Percentiles rank a stretch among this genome's conserved stretches.
Conservation (phyloP, 768 basidiomycete species). For the Leccinum imitatum region DNA sequence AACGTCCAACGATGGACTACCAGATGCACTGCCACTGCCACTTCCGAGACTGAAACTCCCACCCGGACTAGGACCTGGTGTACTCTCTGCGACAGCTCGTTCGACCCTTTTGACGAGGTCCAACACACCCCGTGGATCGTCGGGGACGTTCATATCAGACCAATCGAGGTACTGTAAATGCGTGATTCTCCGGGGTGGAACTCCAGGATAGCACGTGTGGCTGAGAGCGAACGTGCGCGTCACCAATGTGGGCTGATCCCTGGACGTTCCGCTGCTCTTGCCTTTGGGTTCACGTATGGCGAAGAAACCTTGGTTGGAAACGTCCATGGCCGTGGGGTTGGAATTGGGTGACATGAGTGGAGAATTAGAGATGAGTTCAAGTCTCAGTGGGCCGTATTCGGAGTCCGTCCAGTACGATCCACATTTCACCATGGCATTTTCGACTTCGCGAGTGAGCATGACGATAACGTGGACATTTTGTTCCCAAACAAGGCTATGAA, state of each 20-base stretch:
- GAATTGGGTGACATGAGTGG: constrained; percentile 33
- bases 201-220: constrained; percentile 57
- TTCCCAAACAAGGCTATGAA: constrained; percentile 79
- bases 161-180: constrained; percentile 94
- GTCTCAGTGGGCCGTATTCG: constrained; percentile 67
- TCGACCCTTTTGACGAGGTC: constrained; percentile 73
- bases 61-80: constrained; percentile 31
- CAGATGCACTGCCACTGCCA: constrained; percentile 16
- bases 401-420: constrained; percentile 82
- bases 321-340: constrained; percentile 35
- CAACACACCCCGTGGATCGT: constrained; percentile 73
- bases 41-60: constrained; percentile 24
- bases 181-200: constrained; percentile 63
- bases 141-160: constrained; percentile 96
- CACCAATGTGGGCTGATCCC: constrained; percentile 36
- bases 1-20: constrained; percentile 19
- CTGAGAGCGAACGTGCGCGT: constrained; percentile 68
- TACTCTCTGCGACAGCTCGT: constrained; percentile 27
- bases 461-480: constrained; percentile 94
- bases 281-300: constrained; percentile 27
- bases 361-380: constrained; percentile 50
- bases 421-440: constrained; percentile 87
- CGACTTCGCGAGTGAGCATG: constrained; percentile 93
- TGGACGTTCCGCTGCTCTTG: constrained; percentile 9
- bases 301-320: constrained; percentile 36